Conservation (phyloP, 1,139 yeast genomes). For the Magnusiomyces tetraspermus region DNA sequence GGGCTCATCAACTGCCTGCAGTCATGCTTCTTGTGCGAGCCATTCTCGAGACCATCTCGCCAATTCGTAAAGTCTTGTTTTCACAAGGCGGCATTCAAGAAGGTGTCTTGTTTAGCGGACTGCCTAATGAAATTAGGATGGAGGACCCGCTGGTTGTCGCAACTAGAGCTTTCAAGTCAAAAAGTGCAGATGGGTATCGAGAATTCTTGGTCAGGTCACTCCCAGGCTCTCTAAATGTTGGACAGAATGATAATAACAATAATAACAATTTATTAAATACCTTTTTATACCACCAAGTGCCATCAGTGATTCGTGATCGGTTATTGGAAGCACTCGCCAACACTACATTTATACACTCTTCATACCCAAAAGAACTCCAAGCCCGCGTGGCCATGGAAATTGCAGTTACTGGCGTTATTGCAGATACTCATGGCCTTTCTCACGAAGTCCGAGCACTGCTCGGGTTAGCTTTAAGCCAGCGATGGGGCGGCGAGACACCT, state of each 20-base stretch:
- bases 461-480: slow-evolving; percentile 58
- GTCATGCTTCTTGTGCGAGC: slow-evolving; percentile 53
- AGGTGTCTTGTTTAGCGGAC: slow-evolving; percentile 52
- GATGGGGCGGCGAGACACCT: slow-evolving; percentile 72
- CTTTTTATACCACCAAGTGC: slow-evolving; percentile 31
- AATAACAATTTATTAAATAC: too few species aligned
- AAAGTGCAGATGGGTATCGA: slow-evolving; percentile 44
- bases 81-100: slow-evolving; percentile 67
- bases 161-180: slow-evolving; percentile 55
- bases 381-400: slow-evolving; percentile 60
- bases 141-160: slow-evolving; percentile 60
- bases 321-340: slow-evolving; percentile 60
- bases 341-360: slow-evolving; percentile 59
- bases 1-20: slow-evolving; percentile 55
- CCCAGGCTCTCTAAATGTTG: too few species aligned
- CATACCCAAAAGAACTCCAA: slow-evolving; percentile 61
- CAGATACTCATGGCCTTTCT: slow-evolving; percentile 61
- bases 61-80: slow-evolving; percentile 49
- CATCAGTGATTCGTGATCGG: slow-evolving; percentile 45
- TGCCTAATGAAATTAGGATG: slow-evolving; percentile 44
- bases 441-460: slow-evolving; percentile 56
- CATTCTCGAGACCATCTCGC: slow-evolving; percentile 48
- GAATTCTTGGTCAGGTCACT: slow-evolving; percentile 43
- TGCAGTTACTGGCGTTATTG: slow-evolving; percentile 57
- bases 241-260: slow-evolving; percentile 12